These are phyloP conservation scores for Arabidopsis suecica DNA, from an alignment of 345 rosid genomes.

Conservation along the genomic window DNA sequence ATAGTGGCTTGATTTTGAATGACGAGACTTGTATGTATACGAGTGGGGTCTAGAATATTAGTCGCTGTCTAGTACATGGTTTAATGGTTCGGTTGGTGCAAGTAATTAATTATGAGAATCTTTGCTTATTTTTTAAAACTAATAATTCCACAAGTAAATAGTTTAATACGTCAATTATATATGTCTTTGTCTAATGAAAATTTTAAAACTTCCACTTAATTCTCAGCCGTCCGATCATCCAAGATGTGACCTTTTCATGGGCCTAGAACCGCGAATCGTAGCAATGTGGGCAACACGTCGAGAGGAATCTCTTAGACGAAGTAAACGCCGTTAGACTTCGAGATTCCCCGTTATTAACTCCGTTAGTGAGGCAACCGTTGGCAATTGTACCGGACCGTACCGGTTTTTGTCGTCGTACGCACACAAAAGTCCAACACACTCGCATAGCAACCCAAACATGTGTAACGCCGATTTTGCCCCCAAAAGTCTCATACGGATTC, in stretches of 20 bases:
- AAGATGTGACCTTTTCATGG: slow-evolving; percentile 28
- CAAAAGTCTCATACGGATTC: background rate
- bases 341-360: slow-evolving; percentile 45
- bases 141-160: background rate
- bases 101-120: slow-evolving; percentile 37
- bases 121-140: background rate
- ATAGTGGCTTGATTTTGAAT: slow-evolving; percentile 8
- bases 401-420: slow-evolving; percentile 42
- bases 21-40: background rate
- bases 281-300: slow-evolving; percentile 44
- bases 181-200: slow-evolving; percentile 5
- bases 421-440: slow-evolving; percentile 22
- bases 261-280: slow-evolving; percentile 37
- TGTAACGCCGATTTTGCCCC: slow-evolving; percentile 15
- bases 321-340: slow-evolving; percentile 29
- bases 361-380: slow-evolving; percentile 23
- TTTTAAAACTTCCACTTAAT: slow-evolving; percentile 24
- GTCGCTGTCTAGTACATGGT: slow-evolving; percentile 39
- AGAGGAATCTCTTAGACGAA: slow-evolving; percentile 33
- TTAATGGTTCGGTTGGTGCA: slow-evolving; percentile 37
- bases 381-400: slow-evolving; percentile 42
- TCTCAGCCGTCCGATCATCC: slow-evolving; percentile 37
- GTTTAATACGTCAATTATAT: slow-evolving; percentile 36
- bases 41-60: slow-evolving; percentile 36
- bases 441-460: background rate